Evolutionary conservation across 2,329 filamentous ascomycete species (phyloP), one percentile per base, ranked within the genome.

Genomic region (Colletotrichum lupini): DNA sequence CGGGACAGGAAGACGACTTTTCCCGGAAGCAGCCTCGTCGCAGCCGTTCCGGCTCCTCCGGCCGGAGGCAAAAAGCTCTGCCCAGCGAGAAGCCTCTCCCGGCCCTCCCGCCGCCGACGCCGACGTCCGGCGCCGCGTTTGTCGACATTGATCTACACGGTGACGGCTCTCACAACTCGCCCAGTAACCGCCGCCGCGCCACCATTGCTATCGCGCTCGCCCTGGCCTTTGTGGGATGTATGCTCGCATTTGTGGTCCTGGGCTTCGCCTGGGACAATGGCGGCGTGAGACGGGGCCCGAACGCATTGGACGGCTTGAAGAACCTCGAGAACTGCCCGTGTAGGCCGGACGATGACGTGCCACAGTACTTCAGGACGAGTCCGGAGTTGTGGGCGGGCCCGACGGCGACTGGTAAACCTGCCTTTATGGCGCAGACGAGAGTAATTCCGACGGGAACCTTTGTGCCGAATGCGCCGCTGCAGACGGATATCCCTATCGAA

Each of bases 341-440:
- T 64, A 75, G 72, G 46, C 79, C 81, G 32, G 67, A 71, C 35
- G 75, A 78, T 67, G 83, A 85, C 53, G 86, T 91, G 59, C 90
- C 91, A 28, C 88, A 92, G 79, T 90, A 92, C 79, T 92, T 91
- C 77, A 88, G 91, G 79, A 92, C 90, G 0, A 85, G 83, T 28
- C 89, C 90, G 4, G 85, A 92, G 80, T 80, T 91, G 57, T 91
- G 87, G 85, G 82, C 86, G 81, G 92, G 92, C 1, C 92, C 92
- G 49, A 94, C 91, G 5, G 86, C 91, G n/a, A 95, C 93, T 1
- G 93, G 93, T 16, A 84, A 83, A 68, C 86, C 92, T 30, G 90
- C 93, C 1, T 94, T 94, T 79, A 83, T 95, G 70, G 93, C 92
- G 1, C 89, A 94, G 82, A 94, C 90, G 7, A 91, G 92, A 75